Evolutionary conservation across 2,329 filamentous ascomycete genomes (phyloP), one percentile per base, ranked within the genome.

Genomic region (Beauveria rudraprayagi): DNA sequence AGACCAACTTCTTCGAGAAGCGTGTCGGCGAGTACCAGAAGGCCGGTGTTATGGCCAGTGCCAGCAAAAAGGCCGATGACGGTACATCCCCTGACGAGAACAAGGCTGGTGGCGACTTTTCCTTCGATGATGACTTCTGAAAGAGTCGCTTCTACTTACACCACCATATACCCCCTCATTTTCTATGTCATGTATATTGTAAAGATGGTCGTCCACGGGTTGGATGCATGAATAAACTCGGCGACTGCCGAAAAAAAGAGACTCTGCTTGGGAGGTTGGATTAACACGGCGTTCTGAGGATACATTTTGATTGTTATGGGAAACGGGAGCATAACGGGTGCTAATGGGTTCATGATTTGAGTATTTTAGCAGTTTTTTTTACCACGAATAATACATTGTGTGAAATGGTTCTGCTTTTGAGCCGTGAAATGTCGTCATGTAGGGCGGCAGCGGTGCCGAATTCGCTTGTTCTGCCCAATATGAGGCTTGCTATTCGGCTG

Each of bases 1-100:
- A 99, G 90, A 99, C 94, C 75, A 99, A 99, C 87, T 99, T 99
- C 86, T 99, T 99, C 76, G 94, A 99, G 89, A 99, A 99, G 90
- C 91, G 94, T 70, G 94, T 99, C 62, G 94, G 89, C 75, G 94
- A 99, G 73, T 99, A 99, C 85, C 94, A 99, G 80, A 99, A 99
- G 85, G 92, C 94, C 43, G 94, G 94, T 81, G 93, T 99, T 76
- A 96, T 99, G 91, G 88, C 88, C 71, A 92, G 90, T 79, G 90
- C 88, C 69, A 90, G 89, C 79, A 92, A 92, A 81, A 87, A 89
- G 75, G 50, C 58, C 10, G 78, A 82, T 22, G 75, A 80, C 10
- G 75, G 73, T 6, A 68, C 71, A 22, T 67, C 74, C 1, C 66
- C 70, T 7, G 77, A 85, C 63, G 78, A 83, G 74, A 75, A 75